Evolutionary conservation across 768 basidiomycete genomes (phyloP), one percentile per base, ranked within the genome.

Genomic region (Pleurotus sapidus): DNA sequence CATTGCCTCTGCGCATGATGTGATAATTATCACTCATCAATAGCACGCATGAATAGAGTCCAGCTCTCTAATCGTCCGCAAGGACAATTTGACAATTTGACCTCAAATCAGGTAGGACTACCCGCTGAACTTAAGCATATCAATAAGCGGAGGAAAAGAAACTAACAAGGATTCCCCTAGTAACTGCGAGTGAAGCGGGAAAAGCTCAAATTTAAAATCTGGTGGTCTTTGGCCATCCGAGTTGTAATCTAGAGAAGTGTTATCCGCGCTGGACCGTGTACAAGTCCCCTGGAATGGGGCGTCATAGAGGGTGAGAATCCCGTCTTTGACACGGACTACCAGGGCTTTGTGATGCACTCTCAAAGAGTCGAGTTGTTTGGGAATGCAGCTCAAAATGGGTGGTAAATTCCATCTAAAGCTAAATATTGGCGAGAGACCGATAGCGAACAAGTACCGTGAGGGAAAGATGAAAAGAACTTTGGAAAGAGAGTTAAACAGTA

Each of bases 111-210:
- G 83, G 84, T 80, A 83, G 83, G 86, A 84, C 77, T 86, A 87
- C 86, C 85, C 82, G 80, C 86, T 85, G 84, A 86, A 87, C 83
- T 87, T 87, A 86, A 87, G 86, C 85, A 87, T 86, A 87, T 87
- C 83, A 88, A 86, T 87, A 87, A 88, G 86, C 82, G 82, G 86
- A 87, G 86, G 86, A 87, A 87, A 88, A 88, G 87, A 87, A 88
- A 88, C 84, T 86, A 87, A 87, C 86, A 81, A 86, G 86, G 86
- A 87, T 87, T 87, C 84, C 86, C 84, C 79, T 84, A 87, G 86
- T 87, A 87, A 84, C 86, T 84, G 85, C 84, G 82, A 87, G 86
- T 85, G 86, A 87, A 88, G 82, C 74, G 82, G 86, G 84, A 87
- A 81, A 74, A 86, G 84, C 85, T 86, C 85, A 86, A 86, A 84